phyloP scores from a whole-genome alignment of 2,329 filamentous ascomycete genomes.

The Venturia aucupariae region DNA sequence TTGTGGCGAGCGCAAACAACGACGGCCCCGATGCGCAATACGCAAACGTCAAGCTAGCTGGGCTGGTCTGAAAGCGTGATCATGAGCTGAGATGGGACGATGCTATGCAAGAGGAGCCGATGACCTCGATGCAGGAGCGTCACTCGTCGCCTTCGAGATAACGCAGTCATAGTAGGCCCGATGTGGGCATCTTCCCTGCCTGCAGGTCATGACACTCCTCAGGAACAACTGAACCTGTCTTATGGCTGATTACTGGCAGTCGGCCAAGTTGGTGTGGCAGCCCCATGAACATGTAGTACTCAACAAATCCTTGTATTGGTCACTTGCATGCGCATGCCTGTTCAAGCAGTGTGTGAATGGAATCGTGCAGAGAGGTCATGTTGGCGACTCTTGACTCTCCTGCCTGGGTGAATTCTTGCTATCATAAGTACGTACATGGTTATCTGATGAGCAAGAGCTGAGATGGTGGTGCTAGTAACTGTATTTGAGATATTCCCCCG shows the following conservation, averaged over 20 bases:
- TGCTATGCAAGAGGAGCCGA: background rate
- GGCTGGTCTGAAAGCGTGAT: background rate
- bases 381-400: background rate
- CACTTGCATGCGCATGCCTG: background rate
- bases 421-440: background rate
- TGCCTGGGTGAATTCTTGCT: background rate
- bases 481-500: background rate
- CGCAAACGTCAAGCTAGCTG: background rate
- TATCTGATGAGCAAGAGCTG: slow-evolving; percentile 2
- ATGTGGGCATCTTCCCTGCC: background rate
- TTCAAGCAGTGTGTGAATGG: background rate
- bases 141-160: background rate
- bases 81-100: background rate
- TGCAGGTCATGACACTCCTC: too few relatives aligned
- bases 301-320: background rate
- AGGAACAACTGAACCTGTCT: slow-evolving; percentile 4
- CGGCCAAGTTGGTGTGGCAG: background rate
- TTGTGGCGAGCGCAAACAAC: background rate
- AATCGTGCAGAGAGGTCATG: slow-evolving; percentile 2
- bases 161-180: background rate
- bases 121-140: background rate
- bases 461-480: background rate
- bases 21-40: background rate
- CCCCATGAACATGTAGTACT: background rate
- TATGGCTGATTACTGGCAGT: background rate